These are phyloP conservation scores for Calocybe indica DNA, from an alignment of 768 basidiomycete genomes.

Conservation along the genomic window DNA sequence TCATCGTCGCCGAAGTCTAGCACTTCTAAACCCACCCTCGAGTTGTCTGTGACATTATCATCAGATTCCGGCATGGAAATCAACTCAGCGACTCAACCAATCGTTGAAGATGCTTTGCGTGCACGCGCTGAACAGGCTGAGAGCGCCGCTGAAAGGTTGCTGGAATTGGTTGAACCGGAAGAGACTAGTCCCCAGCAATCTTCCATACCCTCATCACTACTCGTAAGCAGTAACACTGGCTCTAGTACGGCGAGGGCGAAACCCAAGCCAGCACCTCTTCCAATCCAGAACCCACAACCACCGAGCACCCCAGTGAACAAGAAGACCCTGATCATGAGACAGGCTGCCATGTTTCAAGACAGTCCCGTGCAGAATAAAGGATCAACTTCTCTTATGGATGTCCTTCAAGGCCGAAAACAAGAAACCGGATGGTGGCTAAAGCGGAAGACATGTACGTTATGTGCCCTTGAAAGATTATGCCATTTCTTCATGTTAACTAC, in stretches of 20 bases:
- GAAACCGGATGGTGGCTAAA: constrained; percentile 85
- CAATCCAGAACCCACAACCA: constrained; percentile 23
- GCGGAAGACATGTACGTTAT: constrained; percentile 57
- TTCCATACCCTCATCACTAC: constrained; percentile 48
- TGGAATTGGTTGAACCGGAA: constrained; percentile 83
- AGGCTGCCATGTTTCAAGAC: constrained; percentile 76
- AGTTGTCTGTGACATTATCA: constrained; percentile 56
- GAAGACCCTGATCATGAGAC: constrained; percentile 54
- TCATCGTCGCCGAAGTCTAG: constrained; percentile 53
- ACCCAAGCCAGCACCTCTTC: constrained; percentile 28
- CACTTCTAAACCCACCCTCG: constrained; percentile 39
- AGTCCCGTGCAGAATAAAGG: constrained; percentile 60
- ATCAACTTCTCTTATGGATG: constrained; percentile 59
- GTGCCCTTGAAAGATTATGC: background rate
- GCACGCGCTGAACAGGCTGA: constrained; percentile 91
- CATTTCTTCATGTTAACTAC: background rate
- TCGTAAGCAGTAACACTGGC: constrained; percentile 34
- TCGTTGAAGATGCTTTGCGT: constrained; percentile 79
- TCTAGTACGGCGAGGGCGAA: constrained; percentile 34
- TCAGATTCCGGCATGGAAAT: constrained; percentile 41
- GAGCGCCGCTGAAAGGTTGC: constrained; percentile 81
- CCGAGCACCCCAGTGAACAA: constrained; percentile 67
- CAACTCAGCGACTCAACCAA: constrained; percentile 29
- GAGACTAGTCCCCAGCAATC: constrained; percentile 49
- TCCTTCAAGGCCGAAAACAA: constrained; percentile 58